phyloP scores from a whole-genome alignment of 2,329 filamentous ascomycete species.

The Fusarium verticillioides region DNA sequence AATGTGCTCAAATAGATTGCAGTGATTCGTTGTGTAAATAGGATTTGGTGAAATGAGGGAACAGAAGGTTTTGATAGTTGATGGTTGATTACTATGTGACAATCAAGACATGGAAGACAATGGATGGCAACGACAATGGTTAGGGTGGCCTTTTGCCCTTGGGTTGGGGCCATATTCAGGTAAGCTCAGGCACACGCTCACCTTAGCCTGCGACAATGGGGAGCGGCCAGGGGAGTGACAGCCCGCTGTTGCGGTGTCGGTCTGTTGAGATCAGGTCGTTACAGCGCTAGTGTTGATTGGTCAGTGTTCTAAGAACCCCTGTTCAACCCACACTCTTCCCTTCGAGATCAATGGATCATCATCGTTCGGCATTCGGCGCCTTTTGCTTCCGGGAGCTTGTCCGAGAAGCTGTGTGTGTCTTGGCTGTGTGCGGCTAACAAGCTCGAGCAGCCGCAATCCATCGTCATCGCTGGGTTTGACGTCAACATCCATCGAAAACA shows the following conservation, averaged over 20 bases:
- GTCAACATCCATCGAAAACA: conserved; percentile 41
- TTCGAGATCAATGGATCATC: background rate
- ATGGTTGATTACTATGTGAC: conserved; percentile 23
- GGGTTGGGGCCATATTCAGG: conserved; percentile 30
- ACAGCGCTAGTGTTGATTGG: conserved; percentile 19
- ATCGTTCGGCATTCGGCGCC: conserved; percentile 35
- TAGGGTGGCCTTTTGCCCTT: conserved; percentile 42
- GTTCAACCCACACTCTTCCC: background rate
- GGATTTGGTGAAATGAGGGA: conserved; percentile 2
- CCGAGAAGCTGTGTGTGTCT: conserved; percentile 33
- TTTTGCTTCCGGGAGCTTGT: conserved; percentile 34
- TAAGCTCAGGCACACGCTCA: conserved; percentile 27
- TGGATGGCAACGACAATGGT: conserved; percentile 27
- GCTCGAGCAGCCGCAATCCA: conserved; percentile 37
- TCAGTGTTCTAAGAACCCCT: background rate
- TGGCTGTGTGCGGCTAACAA: conserved; percentile 36
- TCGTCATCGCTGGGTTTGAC: conserved; percentile 41
- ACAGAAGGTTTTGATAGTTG: conserved; percentile 19
- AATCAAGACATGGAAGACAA: conserved; percentile 4
- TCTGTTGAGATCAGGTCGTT: background rate
- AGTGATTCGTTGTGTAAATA: background rate
- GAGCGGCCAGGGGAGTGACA: background rate
- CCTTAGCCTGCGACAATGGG: conserved; percentile 20
- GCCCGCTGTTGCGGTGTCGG: conserved; percentile 33
- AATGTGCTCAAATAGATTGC: background rate